Evolutionary conservation across 1,284 basidiomycete genomes (phyloP), one percentile per base, ranked within the genome.

Genomic region (Earliella scabrosa): DNA sequence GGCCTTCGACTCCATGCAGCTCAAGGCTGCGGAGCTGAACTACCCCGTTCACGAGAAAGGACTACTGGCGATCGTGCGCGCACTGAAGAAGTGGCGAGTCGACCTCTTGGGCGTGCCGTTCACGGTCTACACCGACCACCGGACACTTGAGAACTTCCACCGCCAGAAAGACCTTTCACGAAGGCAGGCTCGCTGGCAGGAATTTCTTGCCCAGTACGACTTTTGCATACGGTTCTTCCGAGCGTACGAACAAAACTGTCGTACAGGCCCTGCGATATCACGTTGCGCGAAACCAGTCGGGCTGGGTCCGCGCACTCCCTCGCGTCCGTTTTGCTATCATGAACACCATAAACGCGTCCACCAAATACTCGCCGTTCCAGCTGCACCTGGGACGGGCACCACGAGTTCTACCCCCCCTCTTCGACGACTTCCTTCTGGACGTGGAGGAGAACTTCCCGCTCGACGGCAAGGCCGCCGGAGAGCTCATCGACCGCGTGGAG

Each of bases 301-400:
- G 80, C 7, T 84, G 81, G 82, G 58, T 65, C 0, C 9, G 38
- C 0, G 64, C 68, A 0, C 63, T 82, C 0, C 75, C 76, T 0
- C 41, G 63, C 0, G 68, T 78, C 0, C 67, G 67, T 21, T 81
- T 80, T 55, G 61, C 67, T 0, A 69, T 76, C 46, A 80, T 79
- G 70, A 75, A 74, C 43, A 59, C 66, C 0, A 47, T 69, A 3
- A 75, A 67, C 29, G 29, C 61, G 32, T 68, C 73, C 3, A 78
- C 73, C 1, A 67, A 66, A 0, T 68, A 66, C 23, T 70, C 75
- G 0, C 73, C 68, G 0, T 81, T 81, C 65, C 65, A 74, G 38
- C 59, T 73, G 0, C 62, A 68, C 3, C 49, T 64, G 1, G 66
- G 70, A 0, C 45, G 56, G 3, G 65, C 63, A 0, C 73, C 73